phyloP scores from a whole-genome alignment of 2,329 filamentous ascomycete genomes.

The Beauveria sp. region DNA sequence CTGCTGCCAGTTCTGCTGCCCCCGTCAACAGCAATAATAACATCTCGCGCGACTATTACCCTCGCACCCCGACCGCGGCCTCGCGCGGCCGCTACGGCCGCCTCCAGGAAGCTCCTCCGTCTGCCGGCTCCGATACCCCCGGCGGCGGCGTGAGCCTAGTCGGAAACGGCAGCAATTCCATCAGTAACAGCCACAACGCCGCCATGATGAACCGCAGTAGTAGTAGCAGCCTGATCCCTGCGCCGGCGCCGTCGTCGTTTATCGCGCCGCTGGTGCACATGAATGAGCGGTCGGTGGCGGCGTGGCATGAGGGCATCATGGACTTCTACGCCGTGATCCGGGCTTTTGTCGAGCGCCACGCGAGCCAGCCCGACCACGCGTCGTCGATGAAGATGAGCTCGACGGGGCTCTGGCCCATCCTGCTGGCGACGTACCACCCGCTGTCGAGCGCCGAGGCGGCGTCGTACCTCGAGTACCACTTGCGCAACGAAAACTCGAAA shows the following conservation, averaged over 20 bases:
- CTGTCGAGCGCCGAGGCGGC: slow-evolving; percentile 30
- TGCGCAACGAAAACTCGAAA: slow-evolving; percentile 32
- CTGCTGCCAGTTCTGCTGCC: slow-evolving; percentile 12
- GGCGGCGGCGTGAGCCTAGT: neutral
- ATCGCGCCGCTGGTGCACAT: slow-evolving; percentile 26
- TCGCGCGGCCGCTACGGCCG: slow-evolving; percentile 22
- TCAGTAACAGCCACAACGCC: neutral
- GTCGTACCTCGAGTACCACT: slow-evolving; percentile 33
- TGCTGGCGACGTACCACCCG: slow-evolving; percentile 30
- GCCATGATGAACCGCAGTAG: slow-evolving; percentile 15
- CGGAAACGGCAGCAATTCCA: neutral
- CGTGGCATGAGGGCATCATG: slow-evolving; percentile 29
- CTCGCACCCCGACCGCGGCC: slow-evolving; percentile 23
- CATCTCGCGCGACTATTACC: slow-evolving; percentile 20
- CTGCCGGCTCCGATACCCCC: slow-evolving; percentile 3
- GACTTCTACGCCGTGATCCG: slow-evolving; percentile 30
- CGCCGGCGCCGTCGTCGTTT: slow-evolving; percentile 6
- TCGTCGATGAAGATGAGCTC: slow-evolving; percentile 21
- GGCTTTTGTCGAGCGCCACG: slow-evolving; percentile 27
- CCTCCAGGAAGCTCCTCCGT: slow-evolving; percentile 18
- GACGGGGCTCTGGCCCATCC: slow-evolving; percentile 28
- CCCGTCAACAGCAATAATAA: slow-evolving; percentile 16
- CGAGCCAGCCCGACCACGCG: slow-evolving; percentile 23
- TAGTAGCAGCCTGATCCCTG: neutral
- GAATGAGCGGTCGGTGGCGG: slow-evolving; percentile 25